phyloP scores from a whole-genome alignment of 1,284 basidiomycete species.

The Hymenochaete sp. region DNA sequence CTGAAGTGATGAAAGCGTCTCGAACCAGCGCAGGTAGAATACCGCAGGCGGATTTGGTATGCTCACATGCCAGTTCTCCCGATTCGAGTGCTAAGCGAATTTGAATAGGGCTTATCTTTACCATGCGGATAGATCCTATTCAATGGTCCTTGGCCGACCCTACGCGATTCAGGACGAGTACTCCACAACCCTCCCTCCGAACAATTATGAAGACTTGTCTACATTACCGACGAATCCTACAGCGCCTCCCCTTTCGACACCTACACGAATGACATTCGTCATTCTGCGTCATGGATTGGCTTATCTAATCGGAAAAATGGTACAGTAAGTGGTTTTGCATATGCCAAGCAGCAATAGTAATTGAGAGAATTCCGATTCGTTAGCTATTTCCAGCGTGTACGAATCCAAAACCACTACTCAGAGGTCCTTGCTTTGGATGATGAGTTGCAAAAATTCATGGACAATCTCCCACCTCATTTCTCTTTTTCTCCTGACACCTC shows the following conservation, averaged over 20 bases:
- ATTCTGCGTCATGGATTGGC: slow-evolving; percentile 82
- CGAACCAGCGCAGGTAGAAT: slow-evolving; percentile 77
- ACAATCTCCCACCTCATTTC: slow-evolving; percentile 69
- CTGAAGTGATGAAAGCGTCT: slow-evolving; percentile 48
- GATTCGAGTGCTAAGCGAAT: slow-evolving; percentile 3
- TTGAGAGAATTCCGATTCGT: not conserved
- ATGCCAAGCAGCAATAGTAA: not conserved
- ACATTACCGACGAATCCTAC: slow-evolving; percentile 29
- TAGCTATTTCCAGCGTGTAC: slow-evolving; percentile 83
- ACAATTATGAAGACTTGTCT: slow-evolving; percentile 73
- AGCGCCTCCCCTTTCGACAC: slow-evolving; percentile 52
- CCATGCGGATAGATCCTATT: slow-evolving; percentile 87
- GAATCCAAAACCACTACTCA: slow-evolving; percentile 73
- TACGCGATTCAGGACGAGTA: slow-evolving; percentile 84
- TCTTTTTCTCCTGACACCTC: slow-evolving; percentile 71
- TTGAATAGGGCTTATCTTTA: slow-evolving; percentile 75
- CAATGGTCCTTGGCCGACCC: slow-evolving; percentile 85
- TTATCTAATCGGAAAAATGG: slow-evolving; percentile 82
- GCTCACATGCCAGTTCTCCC: slow-evolving; percentile 14
- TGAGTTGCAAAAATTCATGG: slow-evolving; percentile 74
- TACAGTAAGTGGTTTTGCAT: slow-evolving; percentile 37
- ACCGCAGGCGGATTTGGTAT: slow-evolving; percentile 84
- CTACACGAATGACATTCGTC: slow-evolving; percentile 82
- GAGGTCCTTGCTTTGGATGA: slow-evolving; percentile 82
- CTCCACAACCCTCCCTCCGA: slow-evolving; percentile 74